These are phyloP conservation scores for Piedraia hortae DNA, from an alignment of 2,329 filamentous ascomycete species.

Conservation along the genomic window DNA sequence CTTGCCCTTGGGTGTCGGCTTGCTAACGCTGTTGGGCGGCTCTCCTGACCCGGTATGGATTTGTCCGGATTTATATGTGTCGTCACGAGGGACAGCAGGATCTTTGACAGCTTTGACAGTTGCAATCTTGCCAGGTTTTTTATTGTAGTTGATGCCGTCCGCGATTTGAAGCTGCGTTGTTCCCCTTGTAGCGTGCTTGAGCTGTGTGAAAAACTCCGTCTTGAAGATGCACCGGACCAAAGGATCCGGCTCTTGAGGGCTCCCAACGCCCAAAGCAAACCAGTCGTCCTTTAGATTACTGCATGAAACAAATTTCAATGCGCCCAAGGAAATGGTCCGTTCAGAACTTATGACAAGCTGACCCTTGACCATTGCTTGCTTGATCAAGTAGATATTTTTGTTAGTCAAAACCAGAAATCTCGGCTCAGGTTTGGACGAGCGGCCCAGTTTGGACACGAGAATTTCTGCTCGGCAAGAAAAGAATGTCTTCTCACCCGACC, in stretches of 20 bases:
- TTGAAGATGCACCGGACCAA: conserved; percentile 82
- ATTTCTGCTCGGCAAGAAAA: conserved; percentile 85
- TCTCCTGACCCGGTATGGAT: conserved; percentile 73
- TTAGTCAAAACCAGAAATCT: conserved; percentile 55
- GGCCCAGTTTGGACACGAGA: conserved; percentile 79
- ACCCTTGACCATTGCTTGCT: conserved; percentile 55
- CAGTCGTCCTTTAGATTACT: conserved; percentile 79
- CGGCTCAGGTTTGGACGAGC: conserved; percentile 79
- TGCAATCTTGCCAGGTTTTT: conserved; percentile 85
- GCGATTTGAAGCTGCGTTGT: conserved; percentile 58
- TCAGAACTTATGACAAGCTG: conserved; percentile 62
- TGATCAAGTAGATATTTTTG: conserved; percentile 68
- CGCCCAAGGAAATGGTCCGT: conserved; percentile 51
- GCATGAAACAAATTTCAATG: conserved; percentile 64
- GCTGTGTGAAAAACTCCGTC: conserved; percentile 87
- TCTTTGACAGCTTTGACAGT: conserved; percentile 78
- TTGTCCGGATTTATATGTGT: conserved; percentile 80
- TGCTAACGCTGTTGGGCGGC: conserved; percentile 53
- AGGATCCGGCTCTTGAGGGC: conserved; percentile 77
- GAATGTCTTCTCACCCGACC: conserved; percentile 40
- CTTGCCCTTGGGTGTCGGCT: conserved; percentile 64
- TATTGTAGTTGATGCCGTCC: conserved; percentile 80
- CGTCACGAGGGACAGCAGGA: conserved; percentile 38
- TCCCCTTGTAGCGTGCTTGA: conserved; percentile 52
- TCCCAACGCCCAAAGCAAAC: conserved; percentile 81